These are phyloP conservation scores for Ceratobasidium sp. DNA, from an alignment of 1,284 basidiomycete genomes.

Conservation along the genomic window DNA sequence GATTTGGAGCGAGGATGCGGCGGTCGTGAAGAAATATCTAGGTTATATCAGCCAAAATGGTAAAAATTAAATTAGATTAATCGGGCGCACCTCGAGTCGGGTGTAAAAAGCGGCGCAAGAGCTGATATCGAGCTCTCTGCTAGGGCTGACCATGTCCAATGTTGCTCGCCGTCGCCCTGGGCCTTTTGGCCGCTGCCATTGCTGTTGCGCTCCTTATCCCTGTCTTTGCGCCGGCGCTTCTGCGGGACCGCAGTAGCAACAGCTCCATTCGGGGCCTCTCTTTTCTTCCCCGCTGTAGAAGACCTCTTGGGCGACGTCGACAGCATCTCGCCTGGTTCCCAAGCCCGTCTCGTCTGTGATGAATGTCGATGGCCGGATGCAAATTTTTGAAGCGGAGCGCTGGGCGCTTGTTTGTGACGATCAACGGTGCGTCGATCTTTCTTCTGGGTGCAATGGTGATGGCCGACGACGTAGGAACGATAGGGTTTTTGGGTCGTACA, in stretches of 20 bases:
- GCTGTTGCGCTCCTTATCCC: not conserved
- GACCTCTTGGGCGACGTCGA: constrained; percentile 43
- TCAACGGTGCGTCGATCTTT: constrained; percentile 31
- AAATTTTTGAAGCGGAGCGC: constrained; percentile 43
- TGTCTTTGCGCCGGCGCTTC: constrained; percentile 4
- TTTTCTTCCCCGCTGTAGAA: constrained; percentile 20
- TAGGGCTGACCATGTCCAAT: constrained; percentile 79
- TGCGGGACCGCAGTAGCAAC: not conserved
- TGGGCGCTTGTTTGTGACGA: constrained; percentile 34
- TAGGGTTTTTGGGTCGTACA: not conserved
- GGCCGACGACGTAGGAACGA: not conserved
- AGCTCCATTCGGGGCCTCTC: constrained; percentile 16
- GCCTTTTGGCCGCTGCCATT: not conserved
- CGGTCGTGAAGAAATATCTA: constrained; percentile 90
- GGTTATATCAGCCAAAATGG: constrained; percentile 45
- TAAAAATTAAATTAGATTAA: constrained; percentile 41
- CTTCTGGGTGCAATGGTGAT: not conserved
- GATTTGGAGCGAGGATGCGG: constrained; percentile 83
- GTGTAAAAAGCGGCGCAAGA: constrained; percentile 83
- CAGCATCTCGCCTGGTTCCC: constrained; percentile 37
- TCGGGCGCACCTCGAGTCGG: constrained; percentile 81
- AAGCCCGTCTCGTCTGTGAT: constrained; percentile 37
- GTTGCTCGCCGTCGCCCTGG: constrained; percentile 1
- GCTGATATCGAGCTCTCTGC: constrained; percentile 78
- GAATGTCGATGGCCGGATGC: constrained; percentile 40